Evolutionary conservation across 257 asterid genomes (phyloP), one percentile per base, ranked within the genome.

Genomic region (Perilla frutescens): DNA sequence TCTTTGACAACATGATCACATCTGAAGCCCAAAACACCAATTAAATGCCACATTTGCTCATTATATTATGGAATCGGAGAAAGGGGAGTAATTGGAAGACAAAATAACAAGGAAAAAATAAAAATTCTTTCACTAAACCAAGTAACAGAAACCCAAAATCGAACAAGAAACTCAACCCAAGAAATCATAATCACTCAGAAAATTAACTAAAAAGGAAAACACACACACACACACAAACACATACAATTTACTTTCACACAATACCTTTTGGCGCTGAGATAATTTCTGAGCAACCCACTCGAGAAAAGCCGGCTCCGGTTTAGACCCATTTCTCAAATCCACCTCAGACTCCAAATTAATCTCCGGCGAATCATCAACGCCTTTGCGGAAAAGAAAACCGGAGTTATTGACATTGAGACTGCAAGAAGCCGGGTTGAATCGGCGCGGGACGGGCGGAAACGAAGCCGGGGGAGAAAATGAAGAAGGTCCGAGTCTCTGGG

Each of bases 261-360:
- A 47, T 74, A 91, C 97, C 96, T 87, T 87, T 29, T 69, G 87
- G 32, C 60, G 83, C 57, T 49, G 74, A 70, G 81, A 53, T 3
- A 71, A 15, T 53, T 69, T 75, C 61, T 82, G 76, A 56, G 73
- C 76, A 62, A 81, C 70, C 79, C 70, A 59, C 29, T 56, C 14
- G 75, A 81, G 64, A 26, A 81, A 77, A 78, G 71, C 80, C 76
- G 84, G 80, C 62, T 72, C 79, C 45, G 81, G 66, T 20, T 54
- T 32, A 10, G 83, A 77, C 79, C 81, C 89, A 77, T 81, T 72
- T 3, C 66, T 44, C 40, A 74, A 82, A 74, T 83, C 89, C 44
- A 43, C 73, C 4, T 74, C 41, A n/a, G 55, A 11, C 31, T 74
- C 32, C 76, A 63, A 73, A 75, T 55, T 44, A 13, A 43, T 34